Evolutionary conservation across 129 eudicot species (phyloP), one percentile per base, ranked within the genome.

Genomic region (Ambrosia trifida): DNA sequence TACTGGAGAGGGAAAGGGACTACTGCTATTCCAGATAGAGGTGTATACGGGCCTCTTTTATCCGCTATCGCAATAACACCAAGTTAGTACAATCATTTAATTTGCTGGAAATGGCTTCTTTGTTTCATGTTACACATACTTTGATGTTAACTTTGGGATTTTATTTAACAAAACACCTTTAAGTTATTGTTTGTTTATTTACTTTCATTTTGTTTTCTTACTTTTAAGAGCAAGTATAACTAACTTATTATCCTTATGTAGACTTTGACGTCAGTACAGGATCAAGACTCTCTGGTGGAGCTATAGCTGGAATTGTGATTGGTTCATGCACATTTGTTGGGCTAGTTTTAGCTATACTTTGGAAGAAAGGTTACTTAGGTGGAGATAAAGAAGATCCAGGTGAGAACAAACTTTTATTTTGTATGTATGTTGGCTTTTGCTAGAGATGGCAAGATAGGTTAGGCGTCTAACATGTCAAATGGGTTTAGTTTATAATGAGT

Each of bases 1-100:
- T 89, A 88, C 76, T 91, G 98, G 98, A 78, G 84, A 18, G 97
- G 97, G 61, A 86, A 86, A 24, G 28, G 28, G 28, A 24, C 28
- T 24, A 24, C 28, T 8, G 85, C 94, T 11, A 53, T 91, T 81
- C 98, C 98, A 18, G 74, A 80, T 4, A 75, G 89, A 79, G 89
- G 89, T 47, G 85, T 83, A 72, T 86, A 91, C 79, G 98, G 98
- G 59, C 98, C 96, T 49, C 89, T 86, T 58, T 72, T 91, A 80
- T 88, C 96, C 31, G 96, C 91, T 33, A 88, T 91, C 44, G 38
- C 87, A 31, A 83, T 91, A 60, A 91, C 98, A 72, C 98, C 98
- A 59, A 89, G 98, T 91, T 59, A 78, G 95, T 85, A 17, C 17
- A 14, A 54, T 44, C 58, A 44, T 66, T 35, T 31, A 51, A 12